Evolutionary conservation across 306 rosid genomes (phyloP).

Genomic region (Vachellia pachyceras): DNA sequence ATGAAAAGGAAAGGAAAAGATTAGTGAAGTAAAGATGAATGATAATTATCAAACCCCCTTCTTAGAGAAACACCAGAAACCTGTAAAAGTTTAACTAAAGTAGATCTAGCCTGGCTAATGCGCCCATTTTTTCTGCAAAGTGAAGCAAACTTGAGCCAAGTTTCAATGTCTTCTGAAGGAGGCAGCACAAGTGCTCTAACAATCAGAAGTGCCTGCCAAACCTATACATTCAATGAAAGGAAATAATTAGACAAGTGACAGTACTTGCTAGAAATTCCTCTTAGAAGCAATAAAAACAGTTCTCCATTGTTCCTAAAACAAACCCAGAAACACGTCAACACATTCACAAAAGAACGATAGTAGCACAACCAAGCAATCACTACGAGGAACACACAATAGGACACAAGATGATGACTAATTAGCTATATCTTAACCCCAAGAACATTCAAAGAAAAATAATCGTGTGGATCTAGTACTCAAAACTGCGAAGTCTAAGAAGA

Average conservation of each 20-base stretch:
- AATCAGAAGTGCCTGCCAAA: slow-evolving; percentile 83
- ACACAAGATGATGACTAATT: not conserved
- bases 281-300: not conserved
- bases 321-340: not conserved
- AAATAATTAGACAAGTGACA: slow-evolving; percentile 14
- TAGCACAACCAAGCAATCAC: not conserved
- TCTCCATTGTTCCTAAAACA: not conserved
- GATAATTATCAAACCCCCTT: slow-evolving; percentile 30
- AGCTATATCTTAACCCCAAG: slow-evolving; percentile 7
- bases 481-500: slow-evolving; percentile 7
- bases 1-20: slow-evolving; percentile 20
- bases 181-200: slow-evolving; percentile 95
- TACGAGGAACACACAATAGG: not conserved
- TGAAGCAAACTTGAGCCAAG: slow-evolving; percentile 95
- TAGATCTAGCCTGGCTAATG: slow-evolving; percentile 89
- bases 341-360: not conserved
- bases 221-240: slow-evolving; percentile 57
- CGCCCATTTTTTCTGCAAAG: slow-evolving; percentile 88
- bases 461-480: slow-evolving; percentile 17
- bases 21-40: slow-evolving; percentile 22
- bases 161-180: slow-evolving; percentile 87
- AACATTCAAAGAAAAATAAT: slow-evolving; percentile 17
- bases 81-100: slow-evolving; percentile 92
- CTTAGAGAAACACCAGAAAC: slow-evolving; percentile 50
- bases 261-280: not conserved